Evolutionary conservation across 2,329 filamentous ascomycete species (phyloP).

Genomic region (Gaeumannomyces tritici): DNA sequence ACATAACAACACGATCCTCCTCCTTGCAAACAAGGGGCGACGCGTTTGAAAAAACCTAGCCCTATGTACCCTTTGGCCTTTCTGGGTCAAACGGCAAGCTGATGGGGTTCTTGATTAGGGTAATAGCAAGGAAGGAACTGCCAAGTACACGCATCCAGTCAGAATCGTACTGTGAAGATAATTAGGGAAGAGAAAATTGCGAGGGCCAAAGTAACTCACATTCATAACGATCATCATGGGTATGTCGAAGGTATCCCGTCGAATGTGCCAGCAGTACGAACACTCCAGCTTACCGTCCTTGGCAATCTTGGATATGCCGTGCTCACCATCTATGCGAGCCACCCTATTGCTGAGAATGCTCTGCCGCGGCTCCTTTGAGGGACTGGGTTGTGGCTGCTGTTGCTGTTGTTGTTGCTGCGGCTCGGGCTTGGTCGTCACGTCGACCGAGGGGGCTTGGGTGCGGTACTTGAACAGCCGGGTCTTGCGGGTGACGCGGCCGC

Average conservation of each 20-base stretch:
- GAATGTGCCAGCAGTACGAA: slow-evolving; percentile 94
- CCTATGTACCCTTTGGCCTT: no score
- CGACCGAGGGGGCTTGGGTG: slow-evolving; percentile 32
- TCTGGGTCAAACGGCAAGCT: slow-evolving; percentile 39
- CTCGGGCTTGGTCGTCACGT: slow-evolving; percentile 15
- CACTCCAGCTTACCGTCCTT: slow-evolving; percentile 89
- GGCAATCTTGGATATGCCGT: slow-evolving; percentile 73
- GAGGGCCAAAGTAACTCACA: slow-evolving; percentile 47
- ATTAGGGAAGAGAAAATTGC: background rate
- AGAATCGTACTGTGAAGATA: background rate
- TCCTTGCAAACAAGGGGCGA: background rate
- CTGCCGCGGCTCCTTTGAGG: slow-evolving; percentile 35
- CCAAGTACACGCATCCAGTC: background rate
- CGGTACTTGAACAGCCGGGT: slow-evolving; percentile 88
- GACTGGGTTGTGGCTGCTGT: slow-evolving; percentile 9
- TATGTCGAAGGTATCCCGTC: slow-evolving; percentile 94
- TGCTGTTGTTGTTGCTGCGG: background rate
- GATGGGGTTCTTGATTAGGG: slow-evolving; percentile 44
- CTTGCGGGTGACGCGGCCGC: slow-evolving; percentile 72
- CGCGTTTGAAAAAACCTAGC: no score
- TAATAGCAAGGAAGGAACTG: slow-evolving; percentile 53
- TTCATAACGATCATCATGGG: slow-evolving; percentile 98
- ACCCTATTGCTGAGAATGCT: slow-evolving; percentile 50
- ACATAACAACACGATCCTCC: background rate
- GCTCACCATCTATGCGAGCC: slow-evolving; percentile 57